Evolutionary conservation across 176 grass and related monocot genomes (phyloP).

Genomic region (Bonia amplexicaulis): DNA sequence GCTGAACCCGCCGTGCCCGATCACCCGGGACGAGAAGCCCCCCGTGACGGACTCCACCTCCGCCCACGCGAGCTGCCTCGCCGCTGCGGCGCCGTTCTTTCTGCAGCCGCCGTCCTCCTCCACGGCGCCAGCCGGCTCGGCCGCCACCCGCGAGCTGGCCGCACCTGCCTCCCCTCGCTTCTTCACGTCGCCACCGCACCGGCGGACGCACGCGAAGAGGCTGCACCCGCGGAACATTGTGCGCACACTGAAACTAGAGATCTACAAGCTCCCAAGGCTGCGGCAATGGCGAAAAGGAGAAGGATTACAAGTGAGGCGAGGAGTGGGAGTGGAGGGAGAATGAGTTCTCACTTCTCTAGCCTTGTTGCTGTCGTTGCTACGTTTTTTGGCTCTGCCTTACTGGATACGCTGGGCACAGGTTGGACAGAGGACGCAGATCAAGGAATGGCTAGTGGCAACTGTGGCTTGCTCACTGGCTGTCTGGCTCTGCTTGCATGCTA

Average conservation of each 20-base stretch:
- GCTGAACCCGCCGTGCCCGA: slow-evolving; percentile 82
- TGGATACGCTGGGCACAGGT: slow-evolving; percentile 43
- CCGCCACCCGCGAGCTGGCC: slow-evolving; percentile 51
- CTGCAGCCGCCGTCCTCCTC: background rate
- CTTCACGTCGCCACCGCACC: slow-evolving; percentile 27
- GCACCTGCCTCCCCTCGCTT: slow-evolving; percentile 35
- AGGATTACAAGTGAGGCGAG: background rate
- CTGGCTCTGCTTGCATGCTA: slow-evolving; percentile 39
- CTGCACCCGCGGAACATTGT: slow-evolving; percentile 52
- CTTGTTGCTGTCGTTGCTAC: background rate
- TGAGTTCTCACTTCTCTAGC: slow-evolving; percentile 1
- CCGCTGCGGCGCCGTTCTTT: background rate
- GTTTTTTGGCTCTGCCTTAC: slow-evolving; percentile 32
- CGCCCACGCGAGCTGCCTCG: slow-evolving; percentile 48
- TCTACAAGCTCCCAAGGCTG: background rate
- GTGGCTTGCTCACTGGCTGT: slow-evolving; percentile 26
- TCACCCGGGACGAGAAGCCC: slow-evolving; percentile 54
- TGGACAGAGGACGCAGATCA: slow-evolving; percentile 22
- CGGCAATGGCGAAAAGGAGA: background rate
- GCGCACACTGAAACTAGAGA: background rate
- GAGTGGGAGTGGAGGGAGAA: slow-evolving; percentile 29
- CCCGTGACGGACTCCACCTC: slow-evolving; percentile 62
- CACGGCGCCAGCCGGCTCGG: slow-evolving; percentile 32
- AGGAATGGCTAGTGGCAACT: background rate
- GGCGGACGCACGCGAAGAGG: slow-evolving; percentile 39